Conservation (phyloP, 202 grass and related monocot species). For the Elaeis oleifera region DNA sequence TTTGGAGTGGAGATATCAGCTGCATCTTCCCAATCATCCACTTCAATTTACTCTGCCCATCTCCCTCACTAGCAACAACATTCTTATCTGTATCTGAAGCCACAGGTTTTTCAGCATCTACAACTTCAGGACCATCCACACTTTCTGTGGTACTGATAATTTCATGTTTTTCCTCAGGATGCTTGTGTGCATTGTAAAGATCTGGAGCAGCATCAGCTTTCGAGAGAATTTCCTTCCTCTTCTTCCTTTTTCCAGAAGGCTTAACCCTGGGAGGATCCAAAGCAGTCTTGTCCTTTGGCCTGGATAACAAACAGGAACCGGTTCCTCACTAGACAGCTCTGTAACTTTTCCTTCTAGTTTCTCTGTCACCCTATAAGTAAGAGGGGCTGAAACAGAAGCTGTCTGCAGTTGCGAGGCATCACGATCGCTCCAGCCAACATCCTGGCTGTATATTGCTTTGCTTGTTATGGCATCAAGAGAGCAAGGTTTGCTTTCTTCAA, state of each 20-base stretch:
- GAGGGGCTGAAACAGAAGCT: not conserved
- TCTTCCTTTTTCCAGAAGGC: slow-evolving; percentile 47
- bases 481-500: not conserved
- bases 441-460: not conserved
- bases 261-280: slow-evolving; percentile 35
- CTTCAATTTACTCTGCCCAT: slow-evolving; percentile 54
- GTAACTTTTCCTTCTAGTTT: not conserved
- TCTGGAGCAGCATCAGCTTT: slow-evolving; percentile 96
- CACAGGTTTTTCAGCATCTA: slow-evolving; percentile 9
- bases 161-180: slow-evolving; percentile 64
- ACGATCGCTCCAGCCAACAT: not conserved
- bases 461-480: not conserved
- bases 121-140: slow-evolving; percentile 26
- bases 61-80: slow-evolving; percentile 32
- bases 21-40: slow-evolving; percentile 96
- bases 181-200: slow-evolving; percentile 94
- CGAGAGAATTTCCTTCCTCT: slow-evolving; percentile 75
- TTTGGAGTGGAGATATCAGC: slow-evolving; percentile 77
- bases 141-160: slow-evolving; percentile 9
- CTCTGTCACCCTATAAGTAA: not conserved
- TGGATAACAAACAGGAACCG: not conserved
- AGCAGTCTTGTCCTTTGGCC: slow-evolving; percentile 51
- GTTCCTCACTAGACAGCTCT: not conserved
- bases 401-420: not conserved
- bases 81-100: slow-evolving; percentile 38